Evolutionary conservation across 345 rosid species (phyloP).

Genomic region (Eucalyptus pauciflora): DNA sequence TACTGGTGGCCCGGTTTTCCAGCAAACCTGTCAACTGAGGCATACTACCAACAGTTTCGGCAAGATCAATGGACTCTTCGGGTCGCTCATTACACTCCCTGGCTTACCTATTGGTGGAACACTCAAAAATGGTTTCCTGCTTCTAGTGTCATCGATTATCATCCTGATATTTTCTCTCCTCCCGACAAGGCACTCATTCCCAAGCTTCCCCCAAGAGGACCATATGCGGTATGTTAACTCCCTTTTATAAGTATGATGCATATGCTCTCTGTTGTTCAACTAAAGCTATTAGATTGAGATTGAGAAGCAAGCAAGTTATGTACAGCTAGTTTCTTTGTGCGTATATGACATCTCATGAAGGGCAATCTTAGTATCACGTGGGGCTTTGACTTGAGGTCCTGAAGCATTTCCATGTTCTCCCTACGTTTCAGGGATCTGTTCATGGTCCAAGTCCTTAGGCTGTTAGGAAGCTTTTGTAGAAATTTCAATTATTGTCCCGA

Average conservation of each 20-base stretch:
- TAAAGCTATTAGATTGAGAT: not conserved
- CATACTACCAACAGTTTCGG: slow-evolving; percentile 14
- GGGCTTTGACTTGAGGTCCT: not conserved
- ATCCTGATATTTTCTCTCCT: slow-evolving; percentile 7
- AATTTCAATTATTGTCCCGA: not conserved
- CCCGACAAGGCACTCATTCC: slow-evolving; percentile 26
- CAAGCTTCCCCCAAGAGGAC: not conserved
- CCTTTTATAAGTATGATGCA: not conserved
- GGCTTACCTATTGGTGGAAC: slow-evolving; percentile 72
- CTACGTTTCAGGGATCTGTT: not conserved
- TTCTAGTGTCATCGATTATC: slow-evolving; percentile 13
- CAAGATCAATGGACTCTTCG: slow-evolving; percentile 48
- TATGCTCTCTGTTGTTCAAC: not conserved
- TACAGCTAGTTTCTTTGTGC: not conserved
- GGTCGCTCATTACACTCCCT: slow-evolving; percentile 49
- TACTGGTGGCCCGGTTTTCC: slow-evolving; percentile 56
- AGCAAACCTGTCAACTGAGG: slow-evolving; percentile 28
- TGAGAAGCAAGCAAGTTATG: not conserved
- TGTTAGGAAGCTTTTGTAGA: not conserved
- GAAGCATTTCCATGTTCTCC: not conserved
- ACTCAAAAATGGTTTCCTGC: slow-evolving; percentile 41
- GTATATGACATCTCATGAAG: not conserved
- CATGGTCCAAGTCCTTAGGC: not conserved
- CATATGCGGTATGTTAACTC: slow-evolving; percentile 4
- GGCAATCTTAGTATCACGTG: not conserved